Base-by-base conservation (phyloP, 1,284 basidiomycete species). In the Melampsora medusae region DNA sequence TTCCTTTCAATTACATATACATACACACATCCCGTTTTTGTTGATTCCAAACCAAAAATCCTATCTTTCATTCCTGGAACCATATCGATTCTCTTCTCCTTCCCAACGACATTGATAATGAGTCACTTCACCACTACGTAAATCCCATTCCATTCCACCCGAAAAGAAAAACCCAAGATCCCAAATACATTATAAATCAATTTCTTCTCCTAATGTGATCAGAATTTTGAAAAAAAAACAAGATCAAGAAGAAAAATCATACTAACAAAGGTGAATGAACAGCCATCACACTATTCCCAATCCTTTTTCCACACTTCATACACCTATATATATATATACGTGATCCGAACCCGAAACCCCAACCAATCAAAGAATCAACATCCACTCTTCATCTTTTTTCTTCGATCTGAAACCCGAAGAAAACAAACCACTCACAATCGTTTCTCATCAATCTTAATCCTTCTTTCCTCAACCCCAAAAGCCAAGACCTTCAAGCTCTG, bases 201-300 rank as follows among this genome's bases (percentile, higher is more conserved):
- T 25, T 25, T 25, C 25, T 25, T 1, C 22, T 42, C n/a, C 12
- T 0, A 67, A 60, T n/a, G 4, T 71, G 72, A 49, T 42, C 56
- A 25, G 78, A 56, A 25, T 25, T 25, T 68, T 72, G 76, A 0
- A 67, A 65, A 33, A 38, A n/a, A 72, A n/a, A 17, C 16, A 28
- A 50, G 46, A 31, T 56, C 25, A n/a, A 78, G n/a, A n/a, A n/a
- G n/a, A n/a, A n/a, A 25, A 25, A 25, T 25, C 25, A 25, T 88
- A 86, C 78, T 78, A 67, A 80, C 81, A 65, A 76, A 12, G 93
- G 94, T 19, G 90, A 86, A 85, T 96, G 94, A 0, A 98, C 93
- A 0, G 95, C 93, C 80, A 99, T 93, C 50, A 97, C 94, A 77
- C 92, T 95, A 79, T 90, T 91, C 0, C 97, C 97, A 35, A 99